A percentile compares a stretch with the other conserved stretches of the same genome.
These are phyloP conservation scores for Sanguinoderma infundibulare DNA, from an alignment of 1,284 basidiomycete species.

Conservation along the genomic window DNA sequence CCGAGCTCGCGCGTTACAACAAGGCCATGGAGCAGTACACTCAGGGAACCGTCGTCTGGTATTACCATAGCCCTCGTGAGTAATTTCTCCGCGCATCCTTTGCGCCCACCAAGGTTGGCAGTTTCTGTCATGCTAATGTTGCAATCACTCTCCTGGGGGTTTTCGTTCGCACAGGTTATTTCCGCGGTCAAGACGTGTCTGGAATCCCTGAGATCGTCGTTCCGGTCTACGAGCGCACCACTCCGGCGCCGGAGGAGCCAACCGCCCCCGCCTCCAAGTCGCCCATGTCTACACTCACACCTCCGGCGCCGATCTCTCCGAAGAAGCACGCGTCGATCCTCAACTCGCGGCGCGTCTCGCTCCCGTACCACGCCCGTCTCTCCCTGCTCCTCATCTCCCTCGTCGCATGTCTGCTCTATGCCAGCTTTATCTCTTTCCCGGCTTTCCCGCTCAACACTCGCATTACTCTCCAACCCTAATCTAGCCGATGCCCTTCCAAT, in stretches of 20 bases:
- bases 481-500: not conserved
- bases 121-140: not conserved
- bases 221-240: conserved; percentile 23
- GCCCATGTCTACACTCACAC: not conserved
- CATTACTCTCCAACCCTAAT: not conserved
- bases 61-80: conserved; percentile 45
- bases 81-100: no score
- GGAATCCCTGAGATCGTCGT: conserved; percentile 25
- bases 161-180: conserved; percentile 20
- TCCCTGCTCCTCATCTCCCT: conserved; percentile 15
- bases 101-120: no score
- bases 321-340: not conserved
- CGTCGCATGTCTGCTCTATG: conserved; percentile 16
- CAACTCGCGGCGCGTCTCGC: not conserved
- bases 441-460: conserved; percentile 4
- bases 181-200: conserved; percentile 27
- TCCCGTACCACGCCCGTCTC: conserved; percentile 6
- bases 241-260: not conserved
- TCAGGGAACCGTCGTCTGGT: conserved; percentile 54
- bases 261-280: not conserved
- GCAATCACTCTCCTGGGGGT: not conserved
- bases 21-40: conserved; percentile 49
- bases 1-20: conserved; percentile 43
- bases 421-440: conserved; percentile 9
- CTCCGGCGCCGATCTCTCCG: not conserved